Evolutionary conservation across 129 eudicot genomes (phyloP), one percentile per base, ranked within the genome.

Genomic region (Pulicaria dysenterica): DNA sequence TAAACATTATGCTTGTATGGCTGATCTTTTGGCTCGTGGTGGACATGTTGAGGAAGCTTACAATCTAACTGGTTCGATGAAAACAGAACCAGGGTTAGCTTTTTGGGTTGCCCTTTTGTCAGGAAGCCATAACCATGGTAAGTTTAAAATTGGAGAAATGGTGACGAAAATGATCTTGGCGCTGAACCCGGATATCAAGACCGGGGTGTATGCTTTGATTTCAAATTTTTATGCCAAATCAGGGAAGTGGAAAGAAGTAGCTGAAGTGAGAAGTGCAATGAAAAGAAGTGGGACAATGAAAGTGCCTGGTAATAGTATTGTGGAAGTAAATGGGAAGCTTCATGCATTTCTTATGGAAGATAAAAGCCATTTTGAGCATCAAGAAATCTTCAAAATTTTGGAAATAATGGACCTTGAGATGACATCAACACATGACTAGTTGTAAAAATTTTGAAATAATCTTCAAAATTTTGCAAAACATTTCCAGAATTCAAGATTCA

Each of bases 11-110:
- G 81, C 77, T 41, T 77, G 91, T 61, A 79, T 87, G 88, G 87
- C 91, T 58, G 97, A 92, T 84, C 93, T 92, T 64, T 86, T 92
- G 71, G 94, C 97, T 58, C 96, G 96, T 74, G 87, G 82, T 24
- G 97, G 97, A 17, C 78, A 65, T 15, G 88, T 89, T 0, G 87
- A 87, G 11, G 96, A 92, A 79, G 95, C 98, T 75, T 75, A 70
- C 66, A 69, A 77, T 69, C 13, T 89, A 55, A 80, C 80, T 46
- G 67, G 59, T 8, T 80, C 77, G 17, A 86, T 85, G 86, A 63
- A 76, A 69, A 39, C 54, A 41, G 85, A 83, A 65, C 87, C 89
- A 8, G 96, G 89, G 78, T 59, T 89, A 36, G 84, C 91, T 36
- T 82, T 83, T 45, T 92, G 94, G 89, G 96, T 79, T 48, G 88